A percentile compares a stretch with the other conserved stretches of the same genome.
phyloP scores from a whole-genome alignment of 2,329 filamentous ascomycete species.

The Thielaviopsis ethacetica region DNA sequence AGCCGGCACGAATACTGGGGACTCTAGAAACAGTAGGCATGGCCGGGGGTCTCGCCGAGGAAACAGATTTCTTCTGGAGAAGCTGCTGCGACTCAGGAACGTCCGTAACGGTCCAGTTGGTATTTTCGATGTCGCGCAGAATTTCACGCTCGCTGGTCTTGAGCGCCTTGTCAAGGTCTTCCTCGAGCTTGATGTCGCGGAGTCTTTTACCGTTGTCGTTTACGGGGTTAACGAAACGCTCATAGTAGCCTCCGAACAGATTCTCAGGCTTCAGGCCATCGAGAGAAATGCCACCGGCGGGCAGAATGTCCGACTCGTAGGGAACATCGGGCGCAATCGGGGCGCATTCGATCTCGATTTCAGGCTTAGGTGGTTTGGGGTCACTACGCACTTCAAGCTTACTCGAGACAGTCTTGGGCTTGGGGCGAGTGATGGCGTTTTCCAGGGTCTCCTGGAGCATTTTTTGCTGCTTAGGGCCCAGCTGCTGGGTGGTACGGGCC shows the following conservation, averaged over 20 bases:
- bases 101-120: slow-evolving; percentile 44
- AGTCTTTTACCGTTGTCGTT: slow-evolving; percentile 51
- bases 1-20: slow-evolving; percentile 5
- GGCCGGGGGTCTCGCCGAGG: slow-evolving; percentile 20
- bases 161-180: slow-evolving; percentile 32
- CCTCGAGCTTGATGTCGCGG: slow-evolving; percentile 43
- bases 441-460: slow-evolving; percentile 44
- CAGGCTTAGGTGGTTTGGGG: slow-evolving; percentile 17
- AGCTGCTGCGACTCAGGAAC: slow-evolving; percentile 27
- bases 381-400: slow-evolving; percentile 49
- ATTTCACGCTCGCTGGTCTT: slow-evolving; percentile 50
- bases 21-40: slow-evolving; percentile 3
- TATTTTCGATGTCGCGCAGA: slow-evolving; percentile 44
- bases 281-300: slow-evolving; percentile 37
- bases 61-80: slow-evolving; percentile 10
- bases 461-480: slow-evolving; percentile 36
- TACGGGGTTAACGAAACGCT: slow-evolving; percentile 43
- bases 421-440: slow-evolving; percentile 29
- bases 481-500: slow-evolving; percentile 44
- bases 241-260: slow-evolving; percentile 43
- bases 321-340: slow-evolving; percentile 51
- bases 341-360: slow-evolving; percentile 70
- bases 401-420: slow-evolving; percentile 36
- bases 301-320: slow-evolving; percentile 55
- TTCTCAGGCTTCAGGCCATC: slow-evolving; percentile 42